Evolutionary conservation across 352 stramenopile genomes (phyloP), one percentile per base, ranked within the genome.

Genomic region (Discostella stelligera): DNA sequence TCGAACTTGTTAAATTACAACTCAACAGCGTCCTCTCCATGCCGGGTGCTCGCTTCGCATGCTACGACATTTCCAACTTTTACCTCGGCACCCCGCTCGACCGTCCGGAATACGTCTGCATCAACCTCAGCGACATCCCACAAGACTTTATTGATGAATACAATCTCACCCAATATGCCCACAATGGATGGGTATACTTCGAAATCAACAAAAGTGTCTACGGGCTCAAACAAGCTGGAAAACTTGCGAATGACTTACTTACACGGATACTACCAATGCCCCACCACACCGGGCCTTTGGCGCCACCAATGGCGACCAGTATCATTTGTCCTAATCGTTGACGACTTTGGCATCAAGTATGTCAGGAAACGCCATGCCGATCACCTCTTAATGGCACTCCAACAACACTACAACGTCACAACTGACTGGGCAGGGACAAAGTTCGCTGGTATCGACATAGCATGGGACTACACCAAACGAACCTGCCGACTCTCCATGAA

Each of bases 341-440:
- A n/a, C n/a, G n/a, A n/a, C n/a, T n/a, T n/a, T n/a, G n/a, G n/a
- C n/a, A n/a, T n/a, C n/a, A n/a, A n/a, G n/a, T n/a, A n/a, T n/a
- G n/a, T n/a, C n/a, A n/a, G n/a, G n/a, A n/a, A n/a, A n/a, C n/a
- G n/a, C n/a, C n/a, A 48, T 18, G n/a, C n/a, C n/a, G n/a, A n/a
- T n/a, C n/a, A n/a, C n/a, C n/a, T n/a, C n/a, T n/a, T n/a, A n/a
- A n/a, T 14, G 11, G 23, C 48, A 16, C 30, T 80, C 14, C 9
- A 65, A 50, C 16, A 66, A 27, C 6, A 62, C 37, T 85, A 79
- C 39, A 48, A 18, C 18, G 30, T 48, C 16, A 66, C 63, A 46
- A 69, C 14, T 14, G 72, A 86, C 30, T 77, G 37, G 53, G 50
- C 20, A 4, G 63, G 48, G 2, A 59, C 83, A n/a, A n/a, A n/a